Evolutionary conservation across 108 stramenopile species (phyloP).

Genomic region (Fragilariopsis cylindrus): DNA sequence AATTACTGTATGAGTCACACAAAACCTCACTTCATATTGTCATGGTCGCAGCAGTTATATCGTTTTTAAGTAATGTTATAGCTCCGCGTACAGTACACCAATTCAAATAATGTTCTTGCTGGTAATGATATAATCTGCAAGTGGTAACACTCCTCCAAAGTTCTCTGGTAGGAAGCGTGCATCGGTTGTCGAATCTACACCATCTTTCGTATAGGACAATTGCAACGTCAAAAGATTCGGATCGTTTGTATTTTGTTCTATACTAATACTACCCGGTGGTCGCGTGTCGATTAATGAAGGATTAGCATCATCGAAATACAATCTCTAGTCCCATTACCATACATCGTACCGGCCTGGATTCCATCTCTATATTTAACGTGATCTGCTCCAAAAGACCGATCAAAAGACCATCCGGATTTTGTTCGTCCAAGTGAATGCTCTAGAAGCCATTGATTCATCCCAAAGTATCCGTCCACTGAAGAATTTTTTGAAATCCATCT

Average conservation of each 20-base stretch:
- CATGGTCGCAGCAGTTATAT: too few relatives aligned
- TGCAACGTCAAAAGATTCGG: slow-evolving; percentile 60
- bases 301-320: slow-evolving; percentile 61
- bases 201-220: slow-evolving; percentile 68
- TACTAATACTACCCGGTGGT: slow-evolving; percentile 52
- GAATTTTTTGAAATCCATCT: slow-evolving; percentile 65
- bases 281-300: slow-evolving; percentile 71
- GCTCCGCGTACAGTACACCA: background rate
- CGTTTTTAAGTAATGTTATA: background rate
- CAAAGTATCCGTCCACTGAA: slow-evolving; percentile 66
- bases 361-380: slow-evolving; percentile 70
- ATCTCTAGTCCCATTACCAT: slow-evolving; percentile 4
- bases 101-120: background rate
- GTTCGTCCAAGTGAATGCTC: slow-evolving; percentile 47
- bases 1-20: too few relatives aligned
- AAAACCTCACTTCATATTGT: too few relatives aligned
- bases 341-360: slow-evolving; percentile 33
- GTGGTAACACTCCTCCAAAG: slow-evolving; percentile 64
- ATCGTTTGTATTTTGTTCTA: slow-evolving; percentile 26
- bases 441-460: slow-evolving; percentile 71
- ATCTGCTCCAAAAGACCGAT: slow-evolving; percentile 63
- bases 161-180: slow-evolving; percentile 30
- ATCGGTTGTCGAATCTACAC: slow-evolving; percentile 47
- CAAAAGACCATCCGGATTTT: slow-evolving; percentile 54
- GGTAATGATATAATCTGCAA: slow-evolving; percentile 64